Percentiles rank a stretch among this genome's conserved stretches.
Evolutionary conservation across 2,329 filamentous ascomycete species (phyloP).

Genomic region (Alternaria triticimaculans): DNA sequence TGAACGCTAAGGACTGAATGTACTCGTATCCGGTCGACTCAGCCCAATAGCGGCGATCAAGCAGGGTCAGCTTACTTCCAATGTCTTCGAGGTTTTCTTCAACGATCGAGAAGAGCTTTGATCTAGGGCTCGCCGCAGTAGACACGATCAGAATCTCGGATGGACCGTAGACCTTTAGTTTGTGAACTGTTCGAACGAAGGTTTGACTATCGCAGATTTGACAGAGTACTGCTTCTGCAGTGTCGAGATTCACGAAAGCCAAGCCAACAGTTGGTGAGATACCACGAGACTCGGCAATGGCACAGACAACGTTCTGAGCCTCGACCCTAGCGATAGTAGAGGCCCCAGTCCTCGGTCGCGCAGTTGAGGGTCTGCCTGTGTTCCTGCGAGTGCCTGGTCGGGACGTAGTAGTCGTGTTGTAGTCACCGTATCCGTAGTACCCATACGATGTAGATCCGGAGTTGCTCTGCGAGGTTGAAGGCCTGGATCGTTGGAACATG

Average conservation of each 20-base stretch:
- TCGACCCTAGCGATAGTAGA: slow-evolving; percentile 65
- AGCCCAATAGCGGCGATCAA: slow-evolving; percentile 84
- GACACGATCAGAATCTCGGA: slow-evolving; percentile 79
- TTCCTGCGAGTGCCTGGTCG: slow-evolving; percentile 42
- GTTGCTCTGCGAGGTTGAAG: slow-evolving; percentile 41
- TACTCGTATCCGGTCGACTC: slow-evolving; percentile 78
- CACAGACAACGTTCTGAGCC: slow-evolving; percentile 81
- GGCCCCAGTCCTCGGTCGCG: slow-evolving; percentile 60
- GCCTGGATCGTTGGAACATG: slow-evolving; percentile 35
- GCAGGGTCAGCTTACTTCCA: slow-evolving; percentile 61
- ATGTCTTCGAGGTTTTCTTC: slow-evolving; percentile 73
- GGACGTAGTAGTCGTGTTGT: slow-evolving; percentile 47
- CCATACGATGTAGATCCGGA: slow-evolving; percentile 43
- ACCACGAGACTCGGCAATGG: slow-evolving; percentile 85
- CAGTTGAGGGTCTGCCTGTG: slow-evolving; percentile 52
- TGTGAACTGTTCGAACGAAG: slow-evolving; percentile 86
- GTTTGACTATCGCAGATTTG: slow-evolving; percentile 94
- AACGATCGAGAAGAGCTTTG: slow-evolving; percentile 76
- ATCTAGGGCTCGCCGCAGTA: slow-evolving; percentile 72
- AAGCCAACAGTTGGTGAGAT: slow-evolving; percentile 84
- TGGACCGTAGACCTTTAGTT: slow-evolving; percentile 80
- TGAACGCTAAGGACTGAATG: slow-evolving; percentile 79
- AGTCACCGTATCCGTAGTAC: slow-evolving; percentile 44
- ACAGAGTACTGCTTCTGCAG: slow-evolving; percentile 82
- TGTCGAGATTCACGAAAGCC: slow-evolving; percentile 85